Base-by-base conservation (phyloP, 352 stramenopile genomes). In the Thraustotheca clavata region DNA sequence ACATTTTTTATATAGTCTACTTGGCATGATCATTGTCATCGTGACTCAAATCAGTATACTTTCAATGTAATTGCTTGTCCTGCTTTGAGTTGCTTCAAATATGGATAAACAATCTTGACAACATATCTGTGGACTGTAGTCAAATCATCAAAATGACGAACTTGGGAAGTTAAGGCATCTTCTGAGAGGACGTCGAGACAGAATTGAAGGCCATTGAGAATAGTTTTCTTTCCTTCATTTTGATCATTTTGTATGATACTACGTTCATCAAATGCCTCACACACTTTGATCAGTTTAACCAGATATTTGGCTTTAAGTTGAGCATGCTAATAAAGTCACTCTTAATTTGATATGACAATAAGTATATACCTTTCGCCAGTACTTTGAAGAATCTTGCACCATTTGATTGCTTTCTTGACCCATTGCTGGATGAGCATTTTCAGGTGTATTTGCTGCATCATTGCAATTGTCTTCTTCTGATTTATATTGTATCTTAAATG, bases 41-140 rank as follows among this genome's bases (percentile, higher is more conserved):
- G n/a, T n/a, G n/a, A n/a, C n/a, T n/a, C n/a, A n/a, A n/a, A n/a
- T n/a, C n/a, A n/a, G n/a, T n/a, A n/a, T n/a, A n/a, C n/a, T n/a
- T n/a, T n/a, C n/a, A n/a, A n/a, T n/a, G n/a, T n/a, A n/a, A n/a
- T n/a, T n/a, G n/a, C 80, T 12, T 80, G 89, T 68, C 90, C 83
- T 7, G 79, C 87, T 31, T 79, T 82, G 59, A 92, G 67, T 63
- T 92, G 89, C 70, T 92, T 92, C 70, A 92, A 65, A 62, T 90
- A 92, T 67, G 83, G 83, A 55, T 89, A 87, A 49, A 92, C 83
- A 54, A 92, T 92, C 61, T 89, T 89, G 32, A 92, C 79, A 60
- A 92, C 89, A 76, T 92, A 92, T 75, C 90, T 92, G 75, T 88
- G 89, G 48, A 92, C 83, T 72, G 88, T 92, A 71, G 89, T 80